Conservation (phyloP, 352 stramenopile genomes). For the Phytophthora citrophthora region DNA sequence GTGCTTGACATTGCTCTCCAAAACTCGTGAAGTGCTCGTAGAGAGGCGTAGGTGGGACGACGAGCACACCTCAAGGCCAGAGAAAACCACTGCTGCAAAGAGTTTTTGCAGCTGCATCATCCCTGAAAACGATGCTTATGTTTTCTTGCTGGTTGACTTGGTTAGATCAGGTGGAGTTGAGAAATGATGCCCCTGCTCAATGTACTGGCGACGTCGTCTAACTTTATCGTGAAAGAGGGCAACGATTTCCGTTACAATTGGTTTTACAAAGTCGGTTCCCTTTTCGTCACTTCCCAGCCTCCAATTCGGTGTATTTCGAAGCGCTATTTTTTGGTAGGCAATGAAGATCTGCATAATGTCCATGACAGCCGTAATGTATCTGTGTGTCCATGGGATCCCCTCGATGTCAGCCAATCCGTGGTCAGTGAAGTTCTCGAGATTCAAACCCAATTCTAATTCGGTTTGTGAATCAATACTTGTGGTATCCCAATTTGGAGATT, state of each 20-base stretch:
- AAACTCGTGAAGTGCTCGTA: background rate
- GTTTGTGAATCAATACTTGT: background rate
- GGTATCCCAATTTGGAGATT: too few species aligned
- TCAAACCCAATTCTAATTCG: background rate
- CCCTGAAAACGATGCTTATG: background rate
- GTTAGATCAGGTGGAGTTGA: background rate
- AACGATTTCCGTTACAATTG: too few species aligned
- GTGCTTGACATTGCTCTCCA: conserved; percentile 35
- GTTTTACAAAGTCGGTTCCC: too few species aligned
- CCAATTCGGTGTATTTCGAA: background rate
- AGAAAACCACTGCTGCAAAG: background rate
- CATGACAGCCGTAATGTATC: background rate
- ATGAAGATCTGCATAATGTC: background rate
- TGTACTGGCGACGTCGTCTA: too few species aligned
- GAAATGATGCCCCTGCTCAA: background rate
- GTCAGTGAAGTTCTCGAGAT: too few species aligned
- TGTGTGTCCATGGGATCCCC: background rate
- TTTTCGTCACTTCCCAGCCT: background rate
- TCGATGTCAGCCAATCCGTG: background rate
- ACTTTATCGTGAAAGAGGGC: too few species aligned
- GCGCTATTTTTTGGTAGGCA: too few species aligned
- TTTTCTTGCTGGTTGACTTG: conserved; percentile 4
- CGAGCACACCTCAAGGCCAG: background rate
- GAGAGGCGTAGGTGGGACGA: conserved; percentile 9
- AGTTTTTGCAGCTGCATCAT: background rate